Base-by-base conservation (phyloP, 345 rosid species). In the Trapa bicornis region DNA sequence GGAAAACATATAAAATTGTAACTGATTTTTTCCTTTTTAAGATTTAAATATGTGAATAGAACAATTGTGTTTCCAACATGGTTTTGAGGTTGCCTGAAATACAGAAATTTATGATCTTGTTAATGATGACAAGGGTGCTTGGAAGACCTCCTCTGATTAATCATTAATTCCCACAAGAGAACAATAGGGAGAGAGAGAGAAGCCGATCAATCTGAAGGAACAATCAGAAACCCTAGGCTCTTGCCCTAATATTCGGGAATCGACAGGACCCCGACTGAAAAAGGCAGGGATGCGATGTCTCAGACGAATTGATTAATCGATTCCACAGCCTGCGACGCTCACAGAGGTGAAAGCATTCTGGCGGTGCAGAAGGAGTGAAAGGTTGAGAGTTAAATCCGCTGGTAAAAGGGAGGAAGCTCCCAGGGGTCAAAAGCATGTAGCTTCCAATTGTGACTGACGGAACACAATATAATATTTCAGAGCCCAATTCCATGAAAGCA, bases 111-210 rank as follows among this genome's bases (percentile, higher is more conserved):
- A 68, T 67, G 29, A 76, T 71, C 80, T 80, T 38, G 12, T 22
- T 22, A 22, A 29, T 86, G 84, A 66, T 37, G 36, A 71, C 64
- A 71, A 67, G 29, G 64, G 76, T 66, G 70, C 70, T 43, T 36
- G 15, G 47, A 41, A 9, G 47, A 22, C 54, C 54, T 54, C 60
- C 57, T 15, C 13, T 52, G 29, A 8, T 41, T 41, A 35, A 54
- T 54, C 6, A 69, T 67, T 61, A 68, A 50, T 41, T 50, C 16
- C 63, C 4, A 17, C 22, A 61, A 57, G 66, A 8, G 1, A 41
- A 41, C 71, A 11, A 62, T 9, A 45, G 66, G 50, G 47, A 45
- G 61, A 63, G 56, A 69, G 37, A 61, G 36, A 69, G 50, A 43
- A 68, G 48, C n/a, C 50, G 45, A 60, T 7, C 1, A 16, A 38